phyloP scores from a whole-genome alignment of 2,329 filamentous ascomycete genomes.

The Exutisphaerella laricina region DNA sequence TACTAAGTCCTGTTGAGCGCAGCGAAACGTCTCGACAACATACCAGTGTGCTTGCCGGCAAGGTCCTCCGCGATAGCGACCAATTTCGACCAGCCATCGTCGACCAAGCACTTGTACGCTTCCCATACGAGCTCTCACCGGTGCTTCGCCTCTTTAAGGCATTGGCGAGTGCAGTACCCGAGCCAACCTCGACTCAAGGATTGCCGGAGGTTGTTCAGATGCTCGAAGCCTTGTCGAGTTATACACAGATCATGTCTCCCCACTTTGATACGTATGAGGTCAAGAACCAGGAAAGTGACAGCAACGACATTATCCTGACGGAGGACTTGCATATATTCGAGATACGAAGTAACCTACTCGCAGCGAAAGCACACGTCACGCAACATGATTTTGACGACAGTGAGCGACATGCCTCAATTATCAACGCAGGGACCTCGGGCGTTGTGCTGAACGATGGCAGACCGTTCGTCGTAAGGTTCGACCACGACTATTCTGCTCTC shows the following conservation, averaged over 20 bases:
- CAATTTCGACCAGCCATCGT: constrained; percentile 56
- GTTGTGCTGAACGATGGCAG: constrained; percentile 72
- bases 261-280: constrained; percentile 70
- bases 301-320: constrained; percentile 67
- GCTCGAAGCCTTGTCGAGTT: constrained; percentile 62
- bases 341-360: neutral
- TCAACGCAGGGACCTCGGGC: constrained; percentile 56
- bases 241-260: constrained; percentile 71
- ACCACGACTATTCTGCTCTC: constrained; percentile 69
- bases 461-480: constrained; percentile 69
- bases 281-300: constrained; percentile 78
- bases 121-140: constrained; percentile 77
- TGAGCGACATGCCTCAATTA: constrained; percentile 3
- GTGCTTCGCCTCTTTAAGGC: constrained; percentile 50
- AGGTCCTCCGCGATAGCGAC: constrained; percentile 51
- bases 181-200: constrained; percentile 5
- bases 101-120: constrained; percentile 65
- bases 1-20: constrained; percentile 42
- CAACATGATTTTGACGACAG: neutral
- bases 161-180: constrained; percentile 16
- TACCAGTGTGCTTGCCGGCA: constrained; percentile 35
- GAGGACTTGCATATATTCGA: constrained; percentile 60
- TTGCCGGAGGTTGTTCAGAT: constrained; percentile 48
- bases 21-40: constrained; percentile 10
- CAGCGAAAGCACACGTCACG: neutral